phyloP scores from a whole-genome alignment of 2,329 filamentous ascomycete species.

The Aspergillus neotritici region DNA sequence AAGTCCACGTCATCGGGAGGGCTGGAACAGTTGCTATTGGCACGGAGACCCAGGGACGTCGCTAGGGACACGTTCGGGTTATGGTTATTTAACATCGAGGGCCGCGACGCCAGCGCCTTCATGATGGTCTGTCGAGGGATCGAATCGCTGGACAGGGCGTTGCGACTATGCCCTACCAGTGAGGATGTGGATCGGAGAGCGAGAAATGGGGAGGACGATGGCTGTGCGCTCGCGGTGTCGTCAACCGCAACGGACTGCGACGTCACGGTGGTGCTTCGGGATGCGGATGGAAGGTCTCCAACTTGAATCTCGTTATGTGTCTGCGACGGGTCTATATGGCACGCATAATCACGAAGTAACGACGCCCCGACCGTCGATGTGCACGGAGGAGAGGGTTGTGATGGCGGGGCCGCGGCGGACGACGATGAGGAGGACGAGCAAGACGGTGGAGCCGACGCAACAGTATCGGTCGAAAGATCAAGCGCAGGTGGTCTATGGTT shows the following conservation, averaged over 20 bases:
- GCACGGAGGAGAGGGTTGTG: constrained; percentile 12
- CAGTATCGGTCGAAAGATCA: not conserved
- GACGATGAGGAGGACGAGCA: constrained; percentile 15
- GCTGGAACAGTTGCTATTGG: constrained; percentile 24
- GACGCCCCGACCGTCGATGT: constrained; percentile 30
- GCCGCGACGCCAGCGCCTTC: constrained; percentile 67
- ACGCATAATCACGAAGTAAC: constrained; percentile 40
- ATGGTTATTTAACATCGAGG: constrained; percentile 48
- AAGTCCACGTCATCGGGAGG: constrained; percentile 28
- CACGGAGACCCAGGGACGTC: constrained; percentile 58
- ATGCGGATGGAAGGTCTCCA: constrained; percentile 15
- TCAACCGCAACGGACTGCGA: constrained; percentile 20
- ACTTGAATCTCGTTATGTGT: constrained; percentile 30
- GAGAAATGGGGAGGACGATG: constrained; percentile 28
- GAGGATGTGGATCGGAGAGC: constrained; percentile 32
- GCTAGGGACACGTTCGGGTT: constrained; percentile 56
- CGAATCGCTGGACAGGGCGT: constrained; percentile 56
- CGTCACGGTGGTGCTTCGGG: constrained; percentile 16
- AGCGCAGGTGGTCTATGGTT: constrained; percentile 11
- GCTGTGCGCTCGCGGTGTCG: constrained; percentile 20
- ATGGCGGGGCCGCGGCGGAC: constrained; percentile 20
- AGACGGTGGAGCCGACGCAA: constrained; percentile 9
- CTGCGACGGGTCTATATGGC: constrained; percentile 40
- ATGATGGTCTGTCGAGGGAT: constrained; percentile 75
- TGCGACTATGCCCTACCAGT: constrained; percentile 39